Conservation (phyloP, 169 alveolate genomes). For the Cryptosporidium sp. region DNA sequence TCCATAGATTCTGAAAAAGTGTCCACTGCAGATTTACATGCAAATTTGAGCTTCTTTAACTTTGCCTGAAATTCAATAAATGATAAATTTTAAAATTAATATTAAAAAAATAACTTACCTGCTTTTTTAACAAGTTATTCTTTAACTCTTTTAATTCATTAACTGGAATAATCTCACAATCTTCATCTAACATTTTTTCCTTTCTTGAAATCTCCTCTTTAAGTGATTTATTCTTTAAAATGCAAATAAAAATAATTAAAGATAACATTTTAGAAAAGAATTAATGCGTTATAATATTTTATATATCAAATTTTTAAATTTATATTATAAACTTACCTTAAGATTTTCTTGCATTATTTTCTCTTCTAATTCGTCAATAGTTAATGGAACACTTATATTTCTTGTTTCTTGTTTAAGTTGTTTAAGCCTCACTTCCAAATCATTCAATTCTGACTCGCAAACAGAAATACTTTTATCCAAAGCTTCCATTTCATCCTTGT, state of each 20-base stretch:
- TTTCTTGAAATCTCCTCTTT: conserved; percentile 42
- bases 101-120: conserved; percentile 17
- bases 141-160: conserved; percentile 44
- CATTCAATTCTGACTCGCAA: conserved; percentile 26
- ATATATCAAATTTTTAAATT: too few species aligned
- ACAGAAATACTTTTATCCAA: conserved; percentile 38
- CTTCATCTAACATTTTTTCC: conserved; percentile 41
- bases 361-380: conserved; percentile 48
- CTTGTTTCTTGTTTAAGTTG: conserved; percentile 60
- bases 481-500: conserved; percentile 69
- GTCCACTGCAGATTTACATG: conserved; percentile 48
- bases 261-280: neutral
- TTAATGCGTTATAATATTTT: neutral
- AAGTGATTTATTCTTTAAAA: conserved; percentile 27
- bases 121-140: conserved; percentile 6
- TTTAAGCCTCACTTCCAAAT: conserved; percentile 49
- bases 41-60: conserved; percentile 25
- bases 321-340: conserved; percentile 21
- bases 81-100: neutral
- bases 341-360: conserved; percentile 11
- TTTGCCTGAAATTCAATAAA: conserved; percentile 19
- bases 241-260: neutral
- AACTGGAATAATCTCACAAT: conserved; percentile 32
- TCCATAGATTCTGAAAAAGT: conserved; percentile 73
- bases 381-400: conserved; percentile 48